phyloP scores from a whole-genome alignment of 1,284 basidiomycete species.

The Trichosporon asahii region DNA sequence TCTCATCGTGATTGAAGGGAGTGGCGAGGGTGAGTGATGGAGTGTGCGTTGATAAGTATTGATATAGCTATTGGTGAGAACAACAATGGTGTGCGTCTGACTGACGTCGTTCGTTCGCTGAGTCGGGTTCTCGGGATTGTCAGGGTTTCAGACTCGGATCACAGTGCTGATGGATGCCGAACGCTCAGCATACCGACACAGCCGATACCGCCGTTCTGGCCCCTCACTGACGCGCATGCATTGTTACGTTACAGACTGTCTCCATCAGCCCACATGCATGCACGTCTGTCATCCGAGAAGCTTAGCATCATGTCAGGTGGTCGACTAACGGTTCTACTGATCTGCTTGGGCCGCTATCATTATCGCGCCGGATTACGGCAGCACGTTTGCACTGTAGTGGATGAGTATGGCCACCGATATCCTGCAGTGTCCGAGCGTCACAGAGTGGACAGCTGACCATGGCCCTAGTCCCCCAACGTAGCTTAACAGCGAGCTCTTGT shows the following conservation, averaged over 20 bases:
- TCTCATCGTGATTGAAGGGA: neutral
- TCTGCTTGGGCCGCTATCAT: neutral
- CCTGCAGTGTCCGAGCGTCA: neutral
- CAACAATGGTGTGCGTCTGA: neutral
- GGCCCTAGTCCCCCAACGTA: neutral
- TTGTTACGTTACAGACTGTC: too few species aligned
- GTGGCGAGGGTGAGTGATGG: neutral
- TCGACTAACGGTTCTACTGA: neutral
- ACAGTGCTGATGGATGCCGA: neutral
- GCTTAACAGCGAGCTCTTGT: neutral
- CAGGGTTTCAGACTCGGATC: conserved; percentile 3
- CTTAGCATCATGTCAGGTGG: neutral
- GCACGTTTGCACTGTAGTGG: too few species aligned
- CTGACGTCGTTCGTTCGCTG: neutral
- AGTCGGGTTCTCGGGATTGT: conserved; percentile 4
- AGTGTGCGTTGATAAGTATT: neutral
- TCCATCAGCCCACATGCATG: neutral
- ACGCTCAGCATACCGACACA: neutral
- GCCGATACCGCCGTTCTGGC: neutral
- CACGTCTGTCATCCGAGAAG: neutral
- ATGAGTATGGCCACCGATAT: neutral
- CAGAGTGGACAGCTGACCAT: neutral
- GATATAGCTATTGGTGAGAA: neutral
- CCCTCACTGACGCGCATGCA: neutral
- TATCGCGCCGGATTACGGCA: neutral